Evolutionary conservation across 768 basidiomycete species (phyloP).

Genomic region (Punctularia strigosozonata): DNA sequence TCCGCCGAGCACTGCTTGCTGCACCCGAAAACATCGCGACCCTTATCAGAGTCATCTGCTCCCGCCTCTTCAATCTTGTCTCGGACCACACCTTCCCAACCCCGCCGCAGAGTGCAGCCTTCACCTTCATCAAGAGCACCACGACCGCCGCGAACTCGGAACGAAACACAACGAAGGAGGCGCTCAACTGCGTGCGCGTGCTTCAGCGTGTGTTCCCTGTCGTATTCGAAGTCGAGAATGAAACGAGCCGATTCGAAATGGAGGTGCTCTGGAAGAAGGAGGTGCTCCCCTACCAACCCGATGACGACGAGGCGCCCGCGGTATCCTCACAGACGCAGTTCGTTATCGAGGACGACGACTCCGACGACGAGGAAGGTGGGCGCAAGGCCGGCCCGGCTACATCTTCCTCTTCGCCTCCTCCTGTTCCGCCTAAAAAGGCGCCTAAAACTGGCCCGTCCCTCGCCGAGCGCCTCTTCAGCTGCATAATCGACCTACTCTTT

Average conservation of each 20-base stretch:
- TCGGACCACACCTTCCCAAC: constrained; percentile 76
- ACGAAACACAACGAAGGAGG: constrained; percentile 72
- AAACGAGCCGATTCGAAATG: constrained; percentile 60
- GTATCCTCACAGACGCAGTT: constrained; percentile 46
- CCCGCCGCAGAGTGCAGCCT: constrained; percentile 37
- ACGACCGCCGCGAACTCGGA: constrained; percentile 36
- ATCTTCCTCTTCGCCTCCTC: constrained; percentile 7
- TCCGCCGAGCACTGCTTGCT: constrained; percentile 69
- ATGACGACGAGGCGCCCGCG: constrained; percentile 17
- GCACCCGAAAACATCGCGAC: constrained; percentile 84
- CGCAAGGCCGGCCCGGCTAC: constrained; percentile 4
- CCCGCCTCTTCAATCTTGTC: constrained; percentile 62
- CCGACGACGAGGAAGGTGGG: constrained; percentile 22
- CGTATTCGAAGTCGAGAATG: constrained; percentile 72
- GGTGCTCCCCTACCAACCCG: too few relatives aligned
- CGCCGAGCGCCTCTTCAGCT: constrained; percentile 68
- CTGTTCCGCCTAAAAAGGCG: constrained; percentile 14
- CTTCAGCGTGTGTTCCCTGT: constrained; percentile 84
- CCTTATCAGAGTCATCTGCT: constrained; percentile 59
- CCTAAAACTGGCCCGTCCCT: constrained; percentile 58
- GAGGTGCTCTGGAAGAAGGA: constrained; percentile 77
- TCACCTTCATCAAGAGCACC: constrained; percentile 54
- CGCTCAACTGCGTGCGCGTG: constrained; percentile 84
- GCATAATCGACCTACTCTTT: constrained; percentile 78
- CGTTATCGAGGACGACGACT: constrained; percentile 83